Evolutionary conservation across 2,329 filamentous ascomycete species (phyloP).

Genomic region (Fusarium foetens): DNA sequence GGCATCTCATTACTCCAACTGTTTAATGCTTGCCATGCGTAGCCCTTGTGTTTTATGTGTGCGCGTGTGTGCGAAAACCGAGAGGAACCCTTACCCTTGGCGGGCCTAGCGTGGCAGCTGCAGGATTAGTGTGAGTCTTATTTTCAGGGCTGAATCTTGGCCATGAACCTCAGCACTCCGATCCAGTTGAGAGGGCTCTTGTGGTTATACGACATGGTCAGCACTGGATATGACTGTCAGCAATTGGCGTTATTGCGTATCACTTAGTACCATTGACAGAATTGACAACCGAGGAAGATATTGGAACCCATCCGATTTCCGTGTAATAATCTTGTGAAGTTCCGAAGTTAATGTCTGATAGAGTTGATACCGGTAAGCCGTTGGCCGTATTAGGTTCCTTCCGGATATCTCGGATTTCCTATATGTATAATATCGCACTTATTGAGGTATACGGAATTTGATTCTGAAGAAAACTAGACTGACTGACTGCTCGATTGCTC

Average conservation of each 20-base stretch:
- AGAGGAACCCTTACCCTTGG: not conserved
- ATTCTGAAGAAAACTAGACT: not conserved
- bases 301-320: not conserved
- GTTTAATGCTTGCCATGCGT: conserved; percentile 18
- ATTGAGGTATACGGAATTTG: not conserved
- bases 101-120: not conserved
- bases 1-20: conserved; percentile 43
- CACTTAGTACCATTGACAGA: not conserved
- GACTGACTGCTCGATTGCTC: not conserved
- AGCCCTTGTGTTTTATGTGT: not conserved
- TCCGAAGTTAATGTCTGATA: conserved; percentile 7
- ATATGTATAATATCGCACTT: not conserved
- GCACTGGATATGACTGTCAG: not conserved
- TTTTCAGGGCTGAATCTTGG: not conserved
- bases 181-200: not conserved
- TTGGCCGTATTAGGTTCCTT: conserved; percentile 11
- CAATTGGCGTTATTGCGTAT: not conserved
- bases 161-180: not conserved
- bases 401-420: conserved; percentile 8
- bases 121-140: not conserved
- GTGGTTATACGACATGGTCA: not conserved
- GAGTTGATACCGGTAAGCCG: not conserved
- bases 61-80: conserved; percentile 2
- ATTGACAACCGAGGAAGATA: not conserved
- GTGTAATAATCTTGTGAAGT: not conserved